Evolutionary conservation across 257 asterid species (phyloP), one percentile per base, ranked within the genome.

Genomic region (Coffea eugenioides): DNA sequence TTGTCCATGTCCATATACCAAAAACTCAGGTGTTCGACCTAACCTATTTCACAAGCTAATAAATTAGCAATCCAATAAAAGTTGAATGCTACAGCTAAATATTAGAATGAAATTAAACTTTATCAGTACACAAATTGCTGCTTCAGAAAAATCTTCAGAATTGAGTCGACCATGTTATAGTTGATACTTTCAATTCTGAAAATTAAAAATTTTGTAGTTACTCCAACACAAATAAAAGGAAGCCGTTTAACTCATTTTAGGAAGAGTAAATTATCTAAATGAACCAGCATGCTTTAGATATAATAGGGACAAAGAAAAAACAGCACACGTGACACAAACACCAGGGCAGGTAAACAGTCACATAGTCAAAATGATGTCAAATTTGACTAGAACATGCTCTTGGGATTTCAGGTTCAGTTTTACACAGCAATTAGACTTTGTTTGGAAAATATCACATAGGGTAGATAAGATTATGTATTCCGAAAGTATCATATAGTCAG

Each of bases 1-100:
- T 86, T 93, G 99, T 70, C 95, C 97, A 82, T 95, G 97, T 83
- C 97, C 99, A 71, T 91, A 95, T 77, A 95, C 90, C 65, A 90
- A 81, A 87, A 95, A 93, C 0, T 92, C 97, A 79, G 96, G 77
- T 68, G 98, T 95, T 77, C 98, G 90, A 56, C 84, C 96, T 79
- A 95, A 87, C 97, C 99, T 95, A 85, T 86, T 67, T 81, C 83
- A 88, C 68, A 71, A 81, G 79, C 51, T 57, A 77, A 76, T 77
- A 79, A 48, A 82, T 82, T 76, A 67, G 75, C 57, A 79, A 41
- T 36, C 49, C 27, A 65, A 46, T 61, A 46, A 48, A 67, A 46
- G 54, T 11, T 20, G 62, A 16, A 75, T 62, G 39, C 41, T 52
- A 43, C 10, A 36, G 57, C 36, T 69, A 51, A 27, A 56, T 52